Conservation (phyloP, 176 grass and related monocot species). For the Canna indica region DNA sequence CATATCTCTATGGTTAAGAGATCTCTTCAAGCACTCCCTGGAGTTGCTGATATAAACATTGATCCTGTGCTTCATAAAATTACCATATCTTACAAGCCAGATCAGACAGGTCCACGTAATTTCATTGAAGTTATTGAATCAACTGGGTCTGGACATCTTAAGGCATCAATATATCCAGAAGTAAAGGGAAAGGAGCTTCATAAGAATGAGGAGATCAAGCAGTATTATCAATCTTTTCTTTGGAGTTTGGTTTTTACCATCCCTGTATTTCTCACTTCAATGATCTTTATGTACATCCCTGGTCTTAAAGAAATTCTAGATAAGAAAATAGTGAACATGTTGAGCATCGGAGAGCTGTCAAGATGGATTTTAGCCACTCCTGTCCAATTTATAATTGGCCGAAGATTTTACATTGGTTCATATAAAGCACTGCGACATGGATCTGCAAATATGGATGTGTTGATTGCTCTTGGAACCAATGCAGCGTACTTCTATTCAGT, state of each 20-base stretch:
- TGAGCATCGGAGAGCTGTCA: conserved; percentile 65
- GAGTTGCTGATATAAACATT: conserved; percentile 50
- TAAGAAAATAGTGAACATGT: conserved; percentile 75
- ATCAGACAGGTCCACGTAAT: conserved; percentile 72
- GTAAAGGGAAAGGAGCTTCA: conserved; percentile 58
- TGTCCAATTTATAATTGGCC: conserved; percentile 85
- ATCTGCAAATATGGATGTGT: conserved; percentile 96
- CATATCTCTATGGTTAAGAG: conserved; percentile 41
- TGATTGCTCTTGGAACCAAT: conserved; percentile 94
- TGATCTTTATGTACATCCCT: conserved; percentile 96
- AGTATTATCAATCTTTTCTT: conserved; percentile 62
- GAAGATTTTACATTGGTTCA: conserved; percentile 72
- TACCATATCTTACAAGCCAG: conserved; percentile 71
- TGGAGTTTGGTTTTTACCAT: conserved; percentile 85
- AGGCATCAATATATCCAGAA: conserved; percentile 70
- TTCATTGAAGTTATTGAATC: conserved; percentile 81
- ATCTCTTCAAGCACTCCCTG: conserved; percentile 74
- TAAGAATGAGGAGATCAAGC: conserved; percentile 60
- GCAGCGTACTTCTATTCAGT: conserved; percentile 82
- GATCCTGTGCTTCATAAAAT: conserved; percentile 51
- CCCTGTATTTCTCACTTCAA: conserved; percentile 86
- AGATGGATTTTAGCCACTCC: conserved; percentile 85
- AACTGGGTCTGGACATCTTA: conserved; percentile 37
- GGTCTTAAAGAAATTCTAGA: conserved; percentile 46
- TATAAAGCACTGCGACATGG: conserved; percentile 67